Evolutionary conservation across 208 protist genomes (phyloP), one percentile per base, ranked within the genome.

Genomic region (Novymonas esmeraldas): DNA sequence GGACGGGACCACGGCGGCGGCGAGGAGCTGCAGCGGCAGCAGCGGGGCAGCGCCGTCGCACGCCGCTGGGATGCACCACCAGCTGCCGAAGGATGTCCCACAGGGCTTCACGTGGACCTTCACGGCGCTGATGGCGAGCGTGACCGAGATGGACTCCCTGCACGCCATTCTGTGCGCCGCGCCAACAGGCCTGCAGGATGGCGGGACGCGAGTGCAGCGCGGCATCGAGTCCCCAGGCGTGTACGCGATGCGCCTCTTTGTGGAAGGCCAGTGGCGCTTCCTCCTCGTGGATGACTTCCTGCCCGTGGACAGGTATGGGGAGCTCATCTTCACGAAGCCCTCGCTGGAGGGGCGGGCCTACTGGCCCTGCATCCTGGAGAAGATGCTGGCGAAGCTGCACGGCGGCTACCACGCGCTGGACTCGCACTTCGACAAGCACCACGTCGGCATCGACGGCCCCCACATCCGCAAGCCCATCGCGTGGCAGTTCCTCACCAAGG

Each of bases 281-380:
- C 82, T 97, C 6, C 44, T 97, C 28, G 81, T 95, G 0, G 92
- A 97, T 73, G 92, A 95, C 62, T 94, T 89, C 57, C 66, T 97
- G 31, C 92, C 92, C 0, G 83, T 95, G 9, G 79, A 95, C 64
- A 58, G 46, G 24, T 64, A 82, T 31, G 88, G 89, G 26, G 57
- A 73, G 11, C 69, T 85, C 44, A 71, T 94, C 52, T 97, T 97
- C 77, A 77, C 79, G 13, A 69, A 84, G 11, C 78, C 82, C 18
- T 71, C 85, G 9, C 20, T 75, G 26, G 38, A 49, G 10, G 46
- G 51, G 6, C 73, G 24, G 6, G 50, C 62, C 24, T 85, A 82
- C 39, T 97, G 92, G 92, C 83, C 85, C 24, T 93, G 82, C 62
- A 73, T 97, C 29, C 26, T 95, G 14, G 92, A 97, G 55, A 97